phyloP scores from a whole-genome alignment of 2,329 filamentous ascomycete genomes.

The Colletotrichum navitas region DNA sequence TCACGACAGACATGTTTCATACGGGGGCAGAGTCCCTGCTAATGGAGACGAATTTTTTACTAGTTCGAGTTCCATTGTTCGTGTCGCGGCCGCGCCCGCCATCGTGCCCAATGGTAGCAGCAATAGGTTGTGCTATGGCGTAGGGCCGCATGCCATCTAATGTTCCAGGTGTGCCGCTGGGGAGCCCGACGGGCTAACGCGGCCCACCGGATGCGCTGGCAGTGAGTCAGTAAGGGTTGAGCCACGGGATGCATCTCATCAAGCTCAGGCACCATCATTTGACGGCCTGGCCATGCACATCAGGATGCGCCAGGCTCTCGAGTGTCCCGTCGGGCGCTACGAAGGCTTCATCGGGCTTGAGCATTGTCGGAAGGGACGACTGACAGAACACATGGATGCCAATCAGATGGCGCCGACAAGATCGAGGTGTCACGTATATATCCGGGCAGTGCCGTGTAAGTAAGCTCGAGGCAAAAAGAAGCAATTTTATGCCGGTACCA shows the following conservation, averaged over 20 bases:
- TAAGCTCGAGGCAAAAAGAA: conserved; percentile 29
- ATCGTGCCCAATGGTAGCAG: conserved; percentile 25
- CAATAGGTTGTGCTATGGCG: background rate
- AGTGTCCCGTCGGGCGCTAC: conserved; percentile 19
- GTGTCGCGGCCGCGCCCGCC: conserved; percentile 27
- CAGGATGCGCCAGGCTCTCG: conserved; percentile 7
- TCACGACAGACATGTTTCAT: conserved; percentile 21
- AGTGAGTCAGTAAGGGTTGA: conserved; percentile 36
- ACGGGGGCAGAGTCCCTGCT: conserved; percentile 5
- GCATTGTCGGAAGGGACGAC: background rate
- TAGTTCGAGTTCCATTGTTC: conserved; percentile 11
- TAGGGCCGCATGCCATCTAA: conserved; percentile 35
- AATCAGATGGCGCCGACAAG: conserved; percentile 30
- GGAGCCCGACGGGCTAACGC: conserved; percentile 23
- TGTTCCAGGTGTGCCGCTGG: conserved; percentile 26
- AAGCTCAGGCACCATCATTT: conserved; percentile 30
- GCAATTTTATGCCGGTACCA: conserved; percentile 16
- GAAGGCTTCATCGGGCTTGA: conserved; percentile 20
- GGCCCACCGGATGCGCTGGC: conserved; percentile 40
- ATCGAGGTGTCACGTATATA: conserved; percentile 38
- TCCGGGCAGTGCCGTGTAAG: conserved; percentile 35
- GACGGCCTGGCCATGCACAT: conserved; percentile 16
- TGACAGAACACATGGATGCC: conserved; percentile 6
- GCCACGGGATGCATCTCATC: conserved; percentile 35
- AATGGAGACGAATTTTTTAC: conserved; percentile 21